Percentiles rank a stretch among this genome's conserved stretches.
Conservation (phyloP, 2,329 filamentous ascomycete genomes). For the Monosporascus cannonballus region DNA sequence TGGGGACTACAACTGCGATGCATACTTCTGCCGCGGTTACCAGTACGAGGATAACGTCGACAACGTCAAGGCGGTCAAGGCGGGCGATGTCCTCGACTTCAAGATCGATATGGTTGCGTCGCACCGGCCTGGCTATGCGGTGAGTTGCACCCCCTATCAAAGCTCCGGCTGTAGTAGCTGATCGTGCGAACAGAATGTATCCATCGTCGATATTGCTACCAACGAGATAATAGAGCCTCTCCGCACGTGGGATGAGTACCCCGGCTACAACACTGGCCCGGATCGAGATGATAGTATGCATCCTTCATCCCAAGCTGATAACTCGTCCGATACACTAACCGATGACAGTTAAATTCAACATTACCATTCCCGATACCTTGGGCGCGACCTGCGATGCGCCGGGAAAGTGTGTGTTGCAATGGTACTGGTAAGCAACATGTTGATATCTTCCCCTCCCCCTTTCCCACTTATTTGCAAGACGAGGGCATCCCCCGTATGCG, state of each 20-base stretch:
- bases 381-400: conserved; percentile 38
- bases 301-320: conserved; percentile 22
- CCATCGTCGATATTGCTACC: conserved; percentile 38
- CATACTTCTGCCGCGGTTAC: conserved; percentile 25
- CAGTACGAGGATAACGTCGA: conserved; percentile 25
- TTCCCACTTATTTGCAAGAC: too few species aligned
- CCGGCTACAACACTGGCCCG: conserved; percentile 14
- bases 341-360: conserved; percentile 39
- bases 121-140: conserved; percentile 27
- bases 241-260: conserved; percentile 33
- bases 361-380: conserved; percentile 47
- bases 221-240: conserved; percentile 43
- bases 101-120: conserved; percentile 32
- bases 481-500: neutral
- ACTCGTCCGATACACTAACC: conserved; percentile 13
- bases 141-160: conserved; percentile 6
- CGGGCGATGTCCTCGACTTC: conserved; percentile 31
- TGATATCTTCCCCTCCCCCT: neutral
- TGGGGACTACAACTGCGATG: conserved; percentile 18
- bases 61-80: conserved; percentile 18
- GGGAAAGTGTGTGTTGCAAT: conserved; percentile 46
- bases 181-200: conserved; percentile 35
- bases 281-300: conserved; percentile 30
- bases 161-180: neutral
- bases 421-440: conserved; percentile 43